A percentile compares a stretch with the other conserved stretches of the same genome.
These are phyloP conservation scores for Microcos paniculata DNA, from an alignment of 345 rosid species.

Conservation along the genomic window DNA sequence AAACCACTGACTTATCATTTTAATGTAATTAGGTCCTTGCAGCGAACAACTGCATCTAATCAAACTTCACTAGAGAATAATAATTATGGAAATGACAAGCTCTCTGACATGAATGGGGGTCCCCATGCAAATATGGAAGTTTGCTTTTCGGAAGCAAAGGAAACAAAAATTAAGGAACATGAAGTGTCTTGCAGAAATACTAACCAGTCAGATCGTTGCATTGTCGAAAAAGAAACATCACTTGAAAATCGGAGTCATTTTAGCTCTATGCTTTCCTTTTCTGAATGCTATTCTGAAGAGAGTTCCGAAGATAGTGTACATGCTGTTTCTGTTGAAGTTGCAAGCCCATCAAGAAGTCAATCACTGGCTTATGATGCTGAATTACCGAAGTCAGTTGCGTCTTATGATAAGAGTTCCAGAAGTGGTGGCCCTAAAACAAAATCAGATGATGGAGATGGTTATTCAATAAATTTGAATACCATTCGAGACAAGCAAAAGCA, in stretches of 20 bases:
- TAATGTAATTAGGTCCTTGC: slow-evolving; percentile 29
- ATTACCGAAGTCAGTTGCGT: slow-evolving; percentile 27
- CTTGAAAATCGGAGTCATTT: slow-evolving; percentile 36
- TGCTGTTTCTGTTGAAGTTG: slow-evolving; percentile 27
- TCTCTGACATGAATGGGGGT: slow-evolving; percentile 18
- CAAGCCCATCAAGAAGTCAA: slow-evolving; percentile 26
- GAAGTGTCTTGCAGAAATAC: slow-evolving; percentile 26
- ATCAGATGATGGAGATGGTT: slow-evolving; percentile 19
- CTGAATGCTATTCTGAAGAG: slow-evolving; percentile 39
- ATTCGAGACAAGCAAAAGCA: slow-evolving; percentile 14
- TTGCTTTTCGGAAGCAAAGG: slow-evolving; percentile 27
- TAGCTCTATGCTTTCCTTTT: slow-evolving; percentile 42
- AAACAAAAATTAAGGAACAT: slow-evolving; percentile 26
- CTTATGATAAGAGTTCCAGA: slow-evolving; percentile 27
- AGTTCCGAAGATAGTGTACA: slow-evolving; percentile 30
- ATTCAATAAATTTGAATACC: slow-evolving; percentile 25
- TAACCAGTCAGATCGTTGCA: slow-evolving; percentile 29
- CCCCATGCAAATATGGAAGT: slow-evolving; percentile 21
- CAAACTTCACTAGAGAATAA: slow-evolving; percentile 15
- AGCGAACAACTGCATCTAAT: slow-evolving; percentile 22
- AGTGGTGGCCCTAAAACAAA: slow-evolving; percentile 17
- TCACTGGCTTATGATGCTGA: slow-evolving; percentile 22
- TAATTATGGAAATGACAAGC: slow-evolving; percentile 13
- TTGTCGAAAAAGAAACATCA: slow-evolving; percentile 41
- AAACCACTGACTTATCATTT: slow-evolving; percentile 13